Conservation (phyloP, 345 rosid genomes). For the Arabis alpina region DNA sequence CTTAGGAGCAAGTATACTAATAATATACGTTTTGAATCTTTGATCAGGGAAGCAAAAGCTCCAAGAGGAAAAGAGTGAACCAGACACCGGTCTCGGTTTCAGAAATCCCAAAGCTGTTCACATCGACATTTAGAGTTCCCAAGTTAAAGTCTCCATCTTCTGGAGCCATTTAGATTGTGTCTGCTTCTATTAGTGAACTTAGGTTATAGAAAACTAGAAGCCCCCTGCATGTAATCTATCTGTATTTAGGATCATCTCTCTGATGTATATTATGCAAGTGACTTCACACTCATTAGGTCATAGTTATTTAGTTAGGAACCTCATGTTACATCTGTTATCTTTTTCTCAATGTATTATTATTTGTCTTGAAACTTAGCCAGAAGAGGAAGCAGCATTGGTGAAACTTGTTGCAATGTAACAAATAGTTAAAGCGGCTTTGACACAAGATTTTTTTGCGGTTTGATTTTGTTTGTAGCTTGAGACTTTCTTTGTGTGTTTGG, state of each 20-base stretch:
- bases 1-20: background rate
- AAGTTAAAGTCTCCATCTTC: conserved; percentile 64
- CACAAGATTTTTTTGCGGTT: background rate
- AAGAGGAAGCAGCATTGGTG: no score
- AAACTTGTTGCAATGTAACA: background rate
- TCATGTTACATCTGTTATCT: conserved; percentile 9
- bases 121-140: conserved; percentile 73
- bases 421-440: conserved; percentile 27
- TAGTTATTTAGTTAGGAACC: conserved; percentile 22
- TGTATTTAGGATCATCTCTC: conserved; percentile 30
- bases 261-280: conserved; percentile 10
- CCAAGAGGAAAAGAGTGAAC: conserved; percentile 64
- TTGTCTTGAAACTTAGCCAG: conserved; percentile 22
- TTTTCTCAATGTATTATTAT: conserved; percentile 8
- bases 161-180: conserved; percentile 29
- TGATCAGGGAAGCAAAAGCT: conserved; percentile 55
- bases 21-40: conserved; percentile 13
- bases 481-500: background rate
- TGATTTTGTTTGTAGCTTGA: conserved; percentile 10
- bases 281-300: conserved; percentile 3
- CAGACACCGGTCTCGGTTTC: conserved; percentile 27
- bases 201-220: background rate
- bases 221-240: conserved; percentile 27
- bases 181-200: conserved; percentile 3
- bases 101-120: conserved; percentile 71